A percentile compares a stretch with the other conserved stretches of the same genome.
Evolutionary conservation across 139 green algal species (phyloP).

Genomic region (Ostreobium quekettii): DNA sequence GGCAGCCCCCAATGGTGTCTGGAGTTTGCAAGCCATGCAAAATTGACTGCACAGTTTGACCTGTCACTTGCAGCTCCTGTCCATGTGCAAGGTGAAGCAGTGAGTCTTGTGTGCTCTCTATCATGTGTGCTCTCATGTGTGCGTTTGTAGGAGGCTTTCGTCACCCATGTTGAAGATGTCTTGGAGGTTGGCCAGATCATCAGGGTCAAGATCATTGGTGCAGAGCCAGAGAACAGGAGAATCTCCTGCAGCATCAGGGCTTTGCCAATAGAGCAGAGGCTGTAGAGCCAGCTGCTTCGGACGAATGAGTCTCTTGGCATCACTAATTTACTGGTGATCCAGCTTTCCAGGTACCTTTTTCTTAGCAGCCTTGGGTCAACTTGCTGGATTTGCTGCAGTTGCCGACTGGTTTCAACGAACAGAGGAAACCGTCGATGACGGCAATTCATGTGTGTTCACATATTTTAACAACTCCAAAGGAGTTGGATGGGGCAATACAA

Average conservation of each 20-base stretch:
- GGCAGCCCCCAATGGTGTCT: neutral
- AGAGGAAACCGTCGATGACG: too few species aligned
- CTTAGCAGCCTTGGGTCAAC: too few species aligned
- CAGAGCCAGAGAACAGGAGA: neutral
- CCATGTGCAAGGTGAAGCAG: neutral
- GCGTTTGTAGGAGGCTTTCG: conserved; percentile 41
- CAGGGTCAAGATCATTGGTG: neutral
- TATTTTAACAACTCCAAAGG: too few species aligned
- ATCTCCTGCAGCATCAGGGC: neutral
- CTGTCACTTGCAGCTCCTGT: neutral
- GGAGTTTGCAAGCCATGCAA: neutral
- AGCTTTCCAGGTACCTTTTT: too few species aligned
- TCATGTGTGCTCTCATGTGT: neutral
- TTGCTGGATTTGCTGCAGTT: too few species aligned
- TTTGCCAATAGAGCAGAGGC: too few species aligned
- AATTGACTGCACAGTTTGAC: neutral
- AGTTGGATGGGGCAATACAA: too few species aligned
- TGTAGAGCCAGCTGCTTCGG: too few species aligned
- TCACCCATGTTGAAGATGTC: conserved; percentile 40
- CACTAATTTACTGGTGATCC: too few species aligned
- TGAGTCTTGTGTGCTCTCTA: neutral
- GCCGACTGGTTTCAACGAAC: too few species aligned
- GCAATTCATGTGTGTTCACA: too few species aligned
- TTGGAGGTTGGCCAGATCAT: conserved; percentile 32
- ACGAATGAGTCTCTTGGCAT: too few species aligned